phyloP scores from a whole-genome alignment of 2,329 filamentous ascomycete genomes.

The Aspergillus sergii region DNA sequence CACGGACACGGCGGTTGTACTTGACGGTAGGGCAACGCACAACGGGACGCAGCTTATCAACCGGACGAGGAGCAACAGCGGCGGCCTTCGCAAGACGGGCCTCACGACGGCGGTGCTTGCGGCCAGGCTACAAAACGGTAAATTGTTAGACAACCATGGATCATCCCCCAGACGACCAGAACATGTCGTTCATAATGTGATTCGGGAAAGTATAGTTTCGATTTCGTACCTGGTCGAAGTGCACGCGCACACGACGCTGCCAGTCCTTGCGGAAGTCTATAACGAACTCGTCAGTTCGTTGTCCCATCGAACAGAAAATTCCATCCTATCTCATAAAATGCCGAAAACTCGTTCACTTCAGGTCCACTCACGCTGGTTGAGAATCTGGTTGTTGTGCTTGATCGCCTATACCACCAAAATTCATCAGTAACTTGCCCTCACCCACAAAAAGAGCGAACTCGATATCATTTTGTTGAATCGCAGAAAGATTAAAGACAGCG shows the following conservation, averaged over 20 bases:
- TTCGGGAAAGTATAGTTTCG: constrained; percentile 22
- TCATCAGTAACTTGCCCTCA: constrained; percentile 20
- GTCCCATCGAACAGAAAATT: constrained; percentile 20
- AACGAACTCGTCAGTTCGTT: constrained; percentile 31
- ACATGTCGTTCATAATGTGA: constrained; percentile 20
- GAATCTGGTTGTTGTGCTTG: constrained; percentile 99
- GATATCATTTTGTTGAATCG: constrained; percentile 19
- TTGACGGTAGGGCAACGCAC: constrained; percentile 97
- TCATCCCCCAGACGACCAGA: constrained; percentile 9
- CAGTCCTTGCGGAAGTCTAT: constrained; percentile 99
- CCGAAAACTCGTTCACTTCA: background rate
- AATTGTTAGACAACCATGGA: constrained; percentile 38
- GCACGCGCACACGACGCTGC: constrained; percentile 97
- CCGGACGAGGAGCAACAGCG: constrained; percentile 89
- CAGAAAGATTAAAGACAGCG: constrained; percentile 14
- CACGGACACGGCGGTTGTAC: constrained; percentile 97
- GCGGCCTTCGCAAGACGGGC: constrained; percentile 94
- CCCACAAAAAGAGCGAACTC: constrained; percentile 10
- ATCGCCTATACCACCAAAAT: constrained; percentile 69
- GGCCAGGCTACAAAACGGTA: constrained; percentile 73
- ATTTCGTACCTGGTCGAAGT: constrained; percentile 97
- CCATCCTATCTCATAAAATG: constrained; percentile 8
- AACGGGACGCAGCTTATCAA: constrained; percentile 94
- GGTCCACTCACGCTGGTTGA: constrained; percentile 81
- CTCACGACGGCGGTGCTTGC: constrained; percentile 90